phyloP scores from a whole-genome alignment of 352 stramenopile genomes.

The Phytopythium cucurbitacearum region DNA sequence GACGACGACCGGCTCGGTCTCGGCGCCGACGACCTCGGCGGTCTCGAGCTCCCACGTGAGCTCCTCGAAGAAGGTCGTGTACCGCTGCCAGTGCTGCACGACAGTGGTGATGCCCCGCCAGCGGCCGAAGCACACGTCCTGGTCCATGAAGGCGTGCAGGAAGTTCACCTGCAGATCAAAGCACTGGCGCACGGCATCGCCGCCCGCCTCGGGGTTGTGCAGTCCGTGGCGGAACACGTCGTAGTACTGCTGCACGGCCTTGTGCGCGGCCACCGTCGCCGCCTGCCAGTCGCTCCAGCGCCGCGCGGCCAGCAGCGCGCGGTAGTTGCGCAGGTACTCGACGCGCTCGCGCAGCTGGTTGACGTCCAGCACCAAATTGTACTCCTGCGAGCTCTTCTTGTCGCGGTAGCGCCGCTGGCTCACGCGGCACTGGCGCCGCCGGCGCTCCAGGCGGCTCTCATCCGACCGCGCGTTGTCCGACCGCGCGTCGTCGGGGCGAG shows the following conservation, averaged over 20 bases:
- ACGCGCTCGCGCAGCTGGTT: conserved; percentile 60
- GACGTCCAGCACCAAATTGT: conserved; percentile 65
- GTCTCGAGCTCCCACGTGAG: conserved; percentile 31
- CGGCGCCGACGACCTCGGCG: conserved; percentile 37
- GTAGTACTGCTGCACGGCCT: conserved; percentile 69
- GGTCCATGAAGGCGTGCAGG: conserved; percentile 38
- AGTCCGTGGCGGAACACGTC: conserved; percentile 51
- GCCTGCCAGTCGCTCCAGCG: conserved; percentile 39
- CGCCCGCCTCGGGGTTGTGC: conserved; percentile 40
- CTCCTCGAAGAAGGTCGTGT: conserved; percentile 49
- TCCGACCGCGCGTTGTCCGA: background rate
- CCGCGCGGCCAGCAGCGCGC: conserved; percentile 39
- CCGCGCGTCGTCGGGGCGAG: no score
- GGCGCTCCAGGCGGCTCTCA: conserved; percentile 29
- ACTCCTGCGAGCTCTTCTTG: conserved; percentile 64
- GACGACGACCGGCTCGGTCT: conserved; percentile 50
- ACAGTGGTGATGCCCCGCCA: conserved; percentile 29
- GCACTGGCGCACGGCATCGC: conserved; percentile 35
- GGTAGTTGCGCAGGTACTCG: conserved; percentile 41
- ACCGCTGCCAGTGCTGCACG: conserved; percentile 58
- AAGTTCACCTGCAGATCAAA: conserved; percentile 56
- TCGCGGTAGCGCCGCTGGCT: conserved; percentile 71
- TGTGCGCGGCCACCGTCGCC: conserved; percentile 38
- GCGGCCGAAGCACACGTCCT: conserved; percentile 32
- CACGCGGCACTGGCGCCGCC: conserved; percentile 65